Evolutionary conservation across 148 eudicot species (phyloP).

Genomic region (Cornus kousa): DNA sequence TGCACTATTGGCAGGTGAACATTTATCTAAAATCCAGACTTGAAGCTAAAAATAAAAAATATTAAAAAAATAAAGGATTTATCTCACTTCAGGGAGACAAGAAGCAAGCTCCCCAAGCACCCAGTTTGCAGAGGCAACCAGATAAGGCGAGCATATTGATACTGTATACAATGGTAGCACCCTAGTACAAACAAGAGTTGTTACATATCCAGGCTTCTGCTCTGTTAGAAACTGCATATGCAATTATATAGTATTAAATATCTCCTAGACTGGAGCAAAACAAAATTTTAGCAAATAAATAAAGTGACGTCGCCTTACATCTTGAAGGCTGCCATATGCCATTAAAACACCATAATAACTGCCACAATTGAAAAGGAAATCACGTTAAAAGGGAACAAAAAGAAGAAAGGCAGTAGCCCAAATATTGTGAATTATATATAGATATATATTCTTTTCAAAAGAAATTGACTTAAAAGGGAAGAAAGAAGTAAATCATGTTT

Average conservation of each 20-base stretch:
- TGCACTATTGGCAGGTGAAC: neutral
- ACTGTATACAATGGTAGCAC: conserved; percentile 59
- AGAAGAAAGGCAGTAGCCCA: neutral
- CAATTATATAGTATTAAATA: conserved; percentile 12
- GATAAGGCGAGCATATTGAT: conserved; percentile 42
- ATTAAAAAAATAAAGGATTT: neutral
- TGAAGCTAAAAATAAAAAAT: neutral
- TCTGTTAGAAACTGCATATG: conserved; percentile 55
- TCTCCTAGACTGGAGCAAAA: neutral
- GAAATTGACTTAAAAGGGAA: too few relatives aligned
- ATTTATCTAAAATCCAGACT: neutral
- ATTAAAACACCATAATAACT: conserved; percentile 73
- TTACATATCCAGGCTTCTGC: conserved; percentile 52
- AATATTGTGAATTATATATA: neutral
- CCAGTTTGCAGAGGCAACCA: conserved; percentile 80
- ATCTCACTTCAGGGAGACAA: conserved; percentile 67
- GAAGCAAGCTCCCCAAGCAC: conserved; percentile 79
- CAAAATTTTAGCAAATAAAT: conserved; percentile 4
- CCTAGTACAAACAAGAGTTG: conserved; percentile 46
- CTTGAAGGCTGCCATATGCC: conserved; percentile 79
- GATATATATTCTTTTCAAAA: too few relatives aligned
- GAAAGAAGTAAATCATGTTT: neutral
- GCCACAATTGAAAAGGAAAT: conserved; percentile 25
- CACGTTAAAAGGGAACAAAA: conserved; percentile 11
- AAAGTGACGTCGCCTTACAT: conserved; percentile 47